These are phyloP conservation scores for Eurotiales sp. DNA, from an alignment of 2,329 filamentous ascomycete genomes.

Conservation along the genomic window DNA sequence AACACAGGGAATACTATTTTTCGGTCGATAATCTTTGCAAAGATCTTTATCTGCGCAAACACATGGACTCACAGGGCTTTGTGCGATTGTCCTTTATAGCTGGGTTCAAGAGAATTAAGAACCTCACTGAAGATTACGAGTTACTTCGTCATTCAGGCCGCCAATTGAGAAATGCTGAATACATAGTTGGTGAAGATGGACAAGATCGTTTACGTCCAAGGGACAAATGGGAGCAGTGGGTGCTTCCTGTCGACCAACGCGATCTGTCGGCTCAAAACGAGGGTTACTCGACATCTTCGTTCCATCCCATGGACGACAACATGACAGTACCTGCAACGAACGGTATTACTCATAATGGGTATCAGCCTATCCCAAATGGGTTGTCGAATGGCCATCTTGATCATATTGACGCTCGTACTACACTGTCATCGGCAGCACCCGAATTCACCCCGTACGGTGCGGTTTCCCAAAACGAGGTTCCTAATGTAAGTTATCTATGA, in stretches of 20 bases:
- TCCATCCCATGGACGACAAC: slow-evolving; percentile 24
- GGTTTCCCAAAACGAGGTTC: slow-evolving; percentile 29
- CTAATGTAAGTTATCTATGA: slow-evolving; percentile 34
- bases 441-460: slow-evolving; percentile 54
- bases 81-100: slow-evolving; percentile 76
- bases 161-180: slow-evolving; percentile 69
- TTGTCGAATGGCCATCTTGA: slow-evolving; percentile 39
- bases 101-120: slow-evolving; percentile 79
- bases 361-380: slow-evolving; percentile 19
- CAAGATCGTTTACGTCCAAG: slow-evolving; percentile 72
- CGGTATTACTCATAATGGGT: slow-evolving; percentile 22
- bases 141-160: slow-evolving; percentile 72
- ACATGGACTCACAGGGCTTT: slow-evolving; percentile 95
- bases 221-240: slow-evolving; percentile 75
- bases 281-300: slow-evolving; percentile 54
- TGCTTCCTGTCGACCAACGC: slow-evolving; percentile 68
- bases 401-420: slow-evolving; percentile 43
- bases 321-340: slow-evolving; percentile 26
- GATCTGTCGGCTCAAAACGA: slow-evolving; percentile 70
- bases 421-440: slow-evolving; percentile 60
- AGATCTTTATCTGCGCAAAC: slow-evolving; percentile 78
- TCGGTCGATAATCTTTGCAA: slow-evolving; percentile 94
- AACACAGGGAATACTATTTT: slow-evolving; percentile 85
- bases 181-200: slow-evolving; percentile 69
- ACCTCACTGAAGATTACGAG: slow-evolving; percentile 67